Conservation (phyloP, 1,139 yeast genomes). For the Suhomyces coccinellae region DNA sequence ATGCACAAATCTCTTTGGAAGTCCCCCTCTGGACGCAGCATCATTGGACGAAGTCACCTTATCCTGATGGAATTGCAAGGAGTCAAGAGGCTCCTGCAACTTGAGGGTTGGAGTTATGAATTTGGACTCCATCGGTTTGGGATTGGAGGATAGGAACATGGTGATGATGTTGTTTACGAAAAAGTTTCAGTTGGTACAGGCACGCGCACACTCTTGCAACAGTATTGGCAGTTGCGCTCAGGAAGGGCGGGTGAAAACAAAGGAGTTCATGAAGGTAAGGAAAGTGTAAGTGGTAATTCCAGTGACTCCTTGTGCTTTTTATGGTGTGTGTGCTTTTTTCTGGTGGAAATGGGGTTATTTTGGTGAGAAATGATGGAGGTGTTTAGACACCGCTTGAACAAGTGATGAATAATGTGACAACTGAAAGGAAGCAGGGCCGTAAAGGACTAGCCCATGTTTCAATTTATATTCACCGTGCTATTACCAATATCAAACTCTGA, state of each 20-base stretch:
- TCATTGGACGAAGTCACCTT: constrained; percentile 20
- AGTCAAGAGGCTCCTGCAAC: constrained; percentile 32
- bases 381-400: too few species aligned
- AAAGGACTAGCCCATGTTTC: too few species aligned
- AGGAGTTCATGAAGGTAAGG: neutral
- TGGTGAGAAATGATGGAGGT: neutral
- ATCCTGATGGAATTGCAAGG: constrained; percentile 43
- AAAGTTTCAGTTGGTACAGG: constrained; percentile 11
- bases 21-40: constrained; percentile 28
- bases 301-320: too few species aligned
- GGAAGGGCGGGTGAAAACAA: neutral
- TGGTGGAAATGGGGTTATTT: neutral
- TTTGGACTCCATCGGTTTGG: constrained; percentile 20
- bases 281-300: neutral
- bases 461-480: too few species aligned
- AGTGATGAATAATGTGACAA: neutral
- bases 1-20: constrained; percentile 37
- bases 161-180: constrained; percentile 12
- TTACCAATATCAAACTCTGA: too few species aligned
- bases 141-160: constrained; percentile 49
- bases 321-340: neutral
- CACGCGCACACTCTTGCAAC: constrained; percentile 6
- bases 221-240: neutral
- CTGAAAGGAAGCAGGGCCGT: neutral
- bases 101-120: constrained; percentile 40